Evolutionary conservation across 2,329 filamentous ascomycete species (phyloP).

Genomic region (Gremmenia infestans): DNA sequence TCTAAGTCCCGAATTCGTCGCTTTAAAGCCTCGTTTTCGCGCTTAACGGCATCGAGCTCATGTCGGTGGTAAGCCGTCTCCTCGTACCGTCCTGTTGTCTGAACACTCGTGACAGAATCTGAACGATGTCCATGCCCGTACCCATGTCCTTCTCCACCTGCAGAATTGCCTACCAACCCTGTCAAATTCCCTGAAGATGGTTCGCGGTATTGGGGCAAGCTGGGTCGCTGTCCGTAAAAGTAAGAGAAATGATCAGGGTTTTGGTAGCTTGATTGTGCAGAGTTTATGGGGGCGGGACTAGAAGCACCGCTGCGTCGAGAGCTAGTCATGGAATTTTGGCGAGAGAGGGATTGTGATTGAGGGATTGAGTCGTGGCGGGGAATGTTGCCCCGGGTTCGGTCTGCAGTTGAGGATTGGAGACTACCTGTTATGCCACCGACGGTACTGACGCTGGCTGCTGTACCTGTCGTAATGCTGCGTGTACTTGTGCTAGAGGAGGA

Average conservation of each 20-base stretch:
- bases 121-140: conserved; percentile 3
- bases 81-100: conserved; percentile 55
- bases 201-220: conserved; percentile 23
- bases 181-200: conserved; percentile 19
- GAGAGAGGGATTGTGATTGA: conserved; percentile 23
- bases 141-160: background rate
- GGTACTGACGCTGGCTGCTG: conserved; percentile 35
- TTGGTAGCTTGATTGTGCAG: conserved; percentile 23
- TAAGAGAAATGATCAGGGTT: conserved; percentile 28
- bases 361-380: conserved; percentile 24
- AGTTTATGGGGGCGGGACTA: conserved; percentile 23
- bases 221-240: conserved; percentile 26
- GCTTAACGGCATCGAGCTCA: conserved; percentile 57
- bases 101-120: conserved; percentile 40
- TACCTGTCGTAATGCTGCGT: conserved; percentile 47
- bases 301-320: conserved; percentile 28
- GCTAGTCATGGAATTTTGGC: conserved; percentile 30
- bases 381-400: conserved; percentile 20
- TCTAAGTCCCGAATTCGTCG: conserved; percentile 58
- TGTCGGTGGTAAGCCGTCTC: conserved; percentile 55
- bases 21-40: conserved; percentile 60
- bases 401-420: conserved; percentile 36
- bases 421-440: conserved; percentile 39
- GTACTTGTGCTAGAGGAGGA: conserved; percentile 46
- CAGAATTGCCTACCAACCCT: background rate